phyloP scores from a whole-genome alignment of 2,329 filamentous ascomycete species.

The Emmonsia crescens region DNA sequence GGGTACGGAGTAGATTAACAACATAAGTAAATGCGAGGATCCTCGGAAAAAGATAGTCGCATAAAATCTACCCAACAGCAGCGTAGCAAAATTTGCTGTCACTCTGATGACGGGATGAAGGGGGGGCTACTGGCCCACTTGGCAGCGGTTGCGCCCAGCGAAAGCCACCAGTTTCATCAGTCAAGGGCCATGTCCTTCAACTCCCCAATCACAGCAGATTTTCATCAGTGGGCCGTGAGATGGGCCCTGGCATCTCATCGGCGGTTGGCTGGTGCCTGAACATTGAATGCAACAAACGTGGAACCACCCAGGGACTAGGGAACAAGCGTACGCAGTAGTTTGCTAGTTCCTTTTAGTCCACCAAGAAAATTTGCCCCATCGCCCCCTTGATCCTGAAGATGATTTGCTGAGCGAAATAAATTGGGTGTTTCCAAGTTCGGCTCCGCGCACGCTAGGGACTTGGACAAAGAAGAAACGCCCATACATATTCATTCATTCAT shows the following conservation, averaged over 20 bases:
- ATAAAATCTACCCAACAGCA: background rate
- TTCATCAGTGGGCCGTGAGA: background rate
- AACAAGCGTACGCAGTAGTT: no score
- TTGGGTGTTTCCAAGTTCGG: background rate
- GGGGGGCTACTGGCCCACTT: no score
- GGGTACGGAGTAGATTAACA: no score
- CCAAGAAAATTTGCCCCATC: background rate
- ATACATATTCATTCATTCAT: background rate
- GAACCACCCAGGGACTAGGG: background rate
- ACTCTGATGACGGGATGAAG: background rate
- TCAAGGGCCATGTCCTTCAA: background rate
- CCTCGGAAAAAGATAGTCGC: background rate
- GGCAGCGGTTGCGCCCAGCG: background rate
- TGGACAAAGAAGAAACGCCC: background rate
- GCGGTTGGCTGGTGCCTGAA: slow-evolving; percentile 1
- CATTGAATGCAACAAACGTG: background rate
- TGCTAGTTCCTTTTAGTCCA: no score
- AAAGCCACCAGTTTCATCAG: slow-evolving; percentile 1
- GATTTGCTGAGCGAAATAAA: background rate
- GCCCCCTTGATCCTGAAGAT: background rate
- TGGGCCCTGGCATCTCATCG: background rate
- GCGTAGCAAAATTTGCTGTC: background rate
- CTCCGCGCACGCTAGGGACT: background rate
- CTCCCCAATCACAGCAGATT: no score
- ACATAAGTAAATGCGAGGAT: background rate